These are phyloP conservation scores for Solanum verrucosum DNA, from an alignment of 257 asterid species.

Conservation along the genomic window DNA sequence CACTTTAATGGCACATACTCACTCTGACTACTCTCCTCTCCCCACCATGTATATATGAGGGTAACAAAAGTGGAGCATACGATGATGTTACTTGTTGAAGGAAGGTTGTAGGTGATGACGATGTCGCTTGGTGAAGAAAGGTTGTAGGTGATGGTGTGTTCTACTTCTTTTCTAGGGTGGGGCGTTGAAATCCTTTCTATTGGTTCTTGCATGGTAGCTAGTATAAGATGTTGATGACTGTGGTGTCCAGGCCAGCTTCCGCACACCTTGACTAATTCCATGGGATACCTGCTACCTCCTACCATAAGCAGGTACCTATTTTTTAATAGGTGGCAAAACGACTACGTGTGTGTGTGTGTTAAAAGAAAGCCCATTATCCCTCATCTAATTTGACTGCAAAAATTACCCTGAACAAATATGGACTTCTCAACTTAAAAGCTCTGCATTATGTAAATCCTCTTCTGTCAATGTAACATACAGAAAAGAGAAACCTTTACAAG, in stretches of 20 bases:
- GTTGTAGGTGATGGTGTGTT: not conserved
- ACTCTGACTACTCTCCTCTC: not conserved
- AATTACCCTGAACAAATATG: not conserved
- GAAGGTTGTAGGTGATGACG: not conserved
- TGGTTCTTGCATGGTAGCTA: not conserved
- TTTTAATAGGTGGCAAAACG: not conserved
- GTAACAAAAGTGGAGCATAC: not conserved
- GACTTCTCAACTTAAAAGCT: not conserved
- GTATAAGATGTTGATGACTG: not conserved
- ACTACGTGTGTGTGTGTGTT: not conserved
- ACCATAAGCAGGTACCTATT: not conserved
- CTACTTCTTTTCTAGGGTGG: not conserved
- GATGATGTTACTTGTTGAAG: not conserved
- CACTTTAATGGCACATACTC: not conserved
- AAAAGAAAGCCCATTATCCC: not conserved
- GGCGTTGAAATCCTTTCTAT: not conserved
- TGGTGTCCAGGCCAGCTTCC: too few species aligned
- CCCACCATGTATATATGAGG: not conserved
- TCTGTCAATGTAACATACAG: not conserved
- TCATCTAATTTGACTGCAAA: not conserved
- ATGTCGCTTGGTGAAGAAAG: not conserved
- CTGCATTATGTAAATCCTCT: not conserved
- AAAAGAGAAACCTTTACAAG: not conserved
- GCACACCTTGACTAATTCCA: too few species aligned
- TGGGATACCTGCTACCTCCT: too few species aligned